Percentiles rank a stretch among this genome's conserved stretches.
Conservation (phyloP, 441 rosid genomes). For the Euphorbia neoarborescens region DNA sequence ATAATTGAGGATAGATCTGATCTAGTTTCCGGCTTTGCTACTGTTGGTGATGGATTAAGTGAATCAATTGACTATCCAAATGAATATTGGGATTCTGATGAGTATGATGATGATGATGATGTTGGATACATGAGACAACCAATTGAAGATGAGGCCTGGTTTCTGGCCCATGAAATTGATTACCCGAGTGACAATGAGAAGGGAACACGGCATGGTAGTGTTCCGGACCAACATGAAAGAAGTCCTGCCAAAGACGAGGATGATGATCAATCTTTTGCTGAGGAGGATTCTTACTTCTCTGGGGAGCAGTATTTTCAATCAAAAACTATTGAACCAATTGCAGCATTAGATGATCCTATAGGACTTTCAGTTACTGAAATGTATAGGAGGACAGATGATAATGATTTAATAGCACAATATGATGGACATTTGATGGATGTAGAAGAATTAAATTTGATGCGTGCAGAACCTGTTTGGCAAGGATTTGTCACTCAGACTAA, state of each 20-base stretch:
- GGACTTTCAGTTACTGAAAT: conserved; percentile 54
- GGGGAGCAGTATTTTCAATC: conserved; percentile 67
- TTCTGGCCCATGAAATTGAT: conserved; percentile 95
- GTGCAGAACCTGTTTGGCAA: conserved; percentile 83
- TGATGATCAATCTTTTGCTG: conserved; percentile 80
- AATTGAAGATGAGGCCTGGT: conserved; percentile 93
- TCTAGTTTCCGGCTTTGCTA: conserved; percentile 94
- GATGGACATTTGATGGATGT: conserved; percentile 82
- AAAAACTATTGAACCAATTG: conserved; percentile 52
- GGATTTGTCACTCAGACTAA: conserved; percentile 83
- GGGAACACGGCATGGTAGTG: conserved; percentile 69
- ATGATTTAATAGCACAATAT: conserved; percentile 59
- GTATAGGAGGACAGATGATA: conserved; percentile 46
- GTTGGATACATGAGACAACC: conserved; percentile 97
- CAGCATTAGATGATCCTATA: conserved; percentile 62
- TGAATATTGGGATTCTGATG: conserved; percentile 98
- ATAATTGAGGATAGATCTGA: conserved; percentile 90
- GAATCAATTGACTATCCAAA: conserved; percentile 83
- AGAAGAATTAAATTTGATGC: conserved; percentile 67
- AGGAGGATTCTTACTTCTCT: conserved; percentile 85
- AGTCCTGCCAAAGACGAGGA: conserved; percentile 70
- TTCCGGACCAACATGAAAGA: conserved; percentile 63
- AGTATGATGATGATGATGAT: conserved; percentile 92
- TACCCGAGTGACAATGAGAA: conserved; percentile 97
- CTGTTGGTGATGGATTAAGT: conserved; percentile 89